These are phyloP conservation scores for Saprolegnia diclina DNA, from an alignment of 352 stramenopile species.

Conservation along the genomic window DNA sequence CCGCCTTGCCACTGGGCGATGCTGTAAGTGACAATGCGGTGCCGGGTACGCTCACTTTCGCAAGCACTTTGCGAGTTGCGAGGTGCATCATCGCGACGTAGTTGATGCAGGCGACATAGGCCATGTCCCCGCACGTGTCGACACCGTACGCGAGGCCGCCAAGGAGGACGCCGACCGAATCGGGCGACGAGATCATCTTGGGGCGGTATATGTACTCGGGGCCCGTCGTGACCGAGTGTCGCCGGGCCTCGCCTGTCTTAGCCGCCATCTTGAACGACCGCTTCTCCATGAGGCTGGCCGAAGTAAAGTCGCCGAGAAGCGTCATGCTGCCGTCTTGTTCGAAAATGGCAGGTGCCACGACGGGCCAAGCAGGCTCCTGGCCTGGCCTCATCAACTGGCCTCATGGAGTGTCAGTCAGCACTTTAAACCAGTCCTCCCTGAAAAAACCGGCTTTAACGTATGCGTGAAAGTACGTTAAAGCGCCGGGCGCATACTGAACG, in stretches of 20 bases:
- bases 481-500: neutral
- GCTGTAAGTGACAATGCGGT: constrained; percentile 14
- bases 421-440: neutral
- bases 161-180: constrained; percentile 9
- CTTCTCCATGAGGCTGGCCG: neutral
- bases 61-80: neutral
- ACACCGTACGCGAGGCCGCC: constrained; percentile 22
- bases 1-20: constrained; percentile 18
- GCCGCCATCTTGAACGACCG: neutral
- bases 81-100: constrained; percentile 17
- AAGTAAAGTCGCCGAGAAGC: neutral
- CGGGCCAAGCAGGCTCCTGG: neutral
- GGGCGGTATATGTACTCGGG: constrained; percentile 11
- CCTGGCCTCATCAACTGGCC: constrained; percentile 1
- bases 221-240: neutral
- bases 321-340: neutral
- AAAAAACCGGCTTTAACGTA: neutral
- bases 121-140: neutral
- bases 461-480: no score
- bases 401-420: neutral
- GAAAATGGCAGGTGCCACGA: neutral
- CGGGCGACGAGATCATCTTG: constrained; percentile 14
- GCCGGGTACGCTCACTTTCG: constrained; percentile 4
- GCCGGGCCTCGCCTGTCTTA: neutral
- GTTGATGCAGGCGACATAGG: constrained; percentile 25